These are phyloP conservation scores for Pulveroboletus sp. DNA, from an alignment of 768 basidiomycete species.

Conservation along the genomic window DNA sequence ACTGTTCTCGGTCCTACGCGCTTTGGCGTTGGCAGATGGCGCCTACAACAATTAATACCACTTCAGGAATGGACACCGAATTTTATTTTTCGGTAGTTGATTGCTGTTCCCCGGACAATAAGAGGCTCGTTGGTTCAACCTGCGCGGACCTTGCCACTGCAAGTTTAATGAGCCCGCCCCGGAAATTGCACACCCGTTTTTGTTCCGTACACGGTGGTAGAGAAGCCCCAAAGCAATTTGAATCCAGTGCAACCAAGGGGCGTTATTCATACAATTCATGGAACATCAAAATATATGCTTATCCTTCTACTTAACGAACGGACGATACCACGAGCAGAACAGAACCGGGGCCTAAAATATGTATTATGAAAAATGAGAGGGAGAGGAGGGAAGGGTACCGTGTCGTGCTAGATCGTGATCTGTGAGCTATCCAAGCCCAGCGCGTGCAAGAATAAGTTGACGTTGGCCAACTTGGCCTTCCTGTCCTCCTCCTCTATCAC, in stretches of 20 bases:
- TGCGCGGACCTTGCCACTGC: too few relatives aligned
- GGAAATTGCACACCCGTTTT: not conserved
- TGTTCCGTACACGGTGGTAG: too few relatives aligned
- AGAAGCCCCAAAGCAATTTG: not conserved
- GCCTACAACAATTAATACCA: too few relatives aligned
- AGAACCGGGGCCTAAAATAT: slow-evolving; percentile 2
- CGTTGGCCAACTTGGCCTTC: slow-evolving; percentile 79
- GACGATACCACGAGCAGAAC: slow-evolving; percentile 5
- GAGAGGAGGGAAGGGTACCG: too few relatives aligned
- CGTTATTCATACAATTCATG: slow-evolving; percentile 17
- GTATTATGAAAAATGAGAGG: not conserved
- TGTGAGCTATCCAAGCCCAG: slow-evolving; percentile 71
- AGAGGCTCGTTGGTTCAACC: too few relatives aligned
- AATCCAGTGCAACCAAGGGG: slow-evolving; percentile 5
- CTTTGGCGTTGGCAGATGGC: too few relatives aligned
- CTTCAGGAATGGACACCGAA: too few relatives aligned
- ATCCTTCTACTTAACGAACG: slow-evolving; percentile 14
- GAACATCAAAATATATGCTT: slow-evolving; percentile 17
- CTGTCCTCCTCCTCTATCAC: slow-evolving; percentile 68
- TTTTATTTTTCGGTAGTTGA: too few relatives aligned
- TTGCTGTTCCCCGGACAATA: too few relatives aligned
- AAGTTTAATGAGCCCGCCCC: too few relatives aligned
- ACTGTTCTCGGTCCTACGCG: too few relatives aligned
- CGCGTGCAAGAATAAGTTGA: slow-evolving; percentile 86
- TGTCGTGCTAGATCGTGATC: slow-evolving; percentile 47